Base-by-base conservation (phyloP, 176 grass and related monocot genomes). In the Luzula sylvatica region DNA sequence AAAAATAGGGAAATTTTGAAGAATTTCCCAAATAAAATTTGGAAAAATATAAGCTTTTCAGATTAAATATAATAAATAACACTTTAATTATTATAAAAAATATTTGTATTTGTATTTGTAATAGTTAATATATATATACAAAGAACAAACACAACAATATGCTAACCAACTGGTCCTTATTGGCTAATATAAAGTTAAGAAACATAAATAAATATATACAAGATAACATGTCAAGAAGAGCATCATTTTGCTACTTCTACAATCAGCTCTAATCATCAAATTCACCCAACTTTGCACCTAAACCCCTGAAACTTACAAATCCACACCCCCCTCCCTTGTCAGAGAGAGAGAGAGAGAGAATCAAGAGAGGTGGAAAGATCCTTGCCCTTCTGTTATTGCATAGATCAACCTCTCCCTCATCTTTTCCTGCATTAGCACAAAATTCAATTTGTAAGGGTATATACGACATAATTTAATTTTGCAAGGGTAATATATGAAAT, bases 301-400 rank as follows among this genome's bases (percentile, higher is more conserved):
- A 9, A 35, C 30, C 12, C 23, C 14, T 9, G n/a, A 52, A 49
- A 66, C 20, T 20, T 66, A 62, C 40, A 65, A 26, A 56, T 72
- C 52, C 35, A 54, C 11, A n/a, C 21, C 7, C 7, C 27, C 29
- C 28, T 30, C n/a, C 15, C 20, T 58, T 61, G 38, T 56, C 38
- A 2, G 53, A 56, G 11, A 26, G 6, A 12, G 30, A 72, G 21
- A 22, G 27, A 51, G 26, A n/a, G 30, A 38, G n/a, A 50, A n/a
- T 64, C 62, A 79, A 35, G 75, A 79, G 23, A 79, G 68, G 20
- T 72, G 38, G 62, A 79, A 79, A 19, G 75, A 79, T 2, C 75
- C 68, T 52, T 79, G 75, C 4, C 75, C 75, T 72, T 79, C 75
- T 12, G 68, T 72, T 38, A 79, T 79, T 27, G 75, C 75, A 39